Base-by-base conservation (phyloP, 768 basidiomycete species). In the Myochromella boudieri region DNA sequence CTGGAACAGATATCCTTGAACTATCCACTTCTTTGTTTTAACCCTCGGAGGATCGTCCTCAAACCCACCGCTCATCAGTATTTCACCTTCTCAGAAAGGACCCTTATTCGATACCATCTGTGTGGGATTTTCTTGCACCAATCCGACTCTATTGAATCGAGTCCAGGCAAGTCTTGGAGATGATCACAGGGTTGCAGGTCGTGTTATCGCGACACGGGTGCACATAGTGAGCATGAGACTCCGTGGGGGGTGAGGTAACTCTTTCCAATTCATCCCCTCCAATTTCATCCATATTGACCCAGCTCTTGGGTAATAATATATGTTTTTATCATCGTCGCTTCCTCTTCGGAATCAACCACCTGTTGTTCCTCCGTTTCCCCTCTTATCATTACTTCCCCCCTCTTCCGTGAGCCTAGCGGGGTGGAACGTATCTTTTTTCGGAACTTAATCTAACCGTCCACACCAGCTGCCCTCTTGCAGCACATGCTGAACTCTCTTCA, bases 321-420 rank as follows among this genome's bases (percentile, higher is more conserved):
- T 40, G 39, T 28, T 25, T 27, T 20, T 33, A 29, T 28, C 44
- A 18, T 50, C 28, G 33, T 45, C 43, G 49, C 49, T 50, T 28
- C 40, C 39, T 45, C 33, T 37, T 40, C 43, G 21, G 37, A 25
- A 26, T 20, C 14, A 17, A 15, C n/a, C n/a, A n/a, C n/a, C n/a
- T 11, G 42, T 22, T 46, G 41, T 17, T 24, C 14, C 4, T 45
- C 27, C 17, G 24, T 21, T 38, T 22, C n/a, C 27, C 34, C 43
- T 15, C 26, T 3, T 14, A 37, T 29, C n/a, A 36, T 42, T 33
- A 25, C 31, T 41, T n/a, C 34, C 47, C 6, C 25, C 26, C 10
- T 26, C 21, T 42, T 21, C 41, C 27, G 26, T 36, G 40, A 48
- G 24, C 27, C 34, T 28, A 42, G 45, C 40, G 45, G 44, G 31